Conservation (phyloP, 164 flowering plant genomes). For the Paratinospora sagittata region DNA sequence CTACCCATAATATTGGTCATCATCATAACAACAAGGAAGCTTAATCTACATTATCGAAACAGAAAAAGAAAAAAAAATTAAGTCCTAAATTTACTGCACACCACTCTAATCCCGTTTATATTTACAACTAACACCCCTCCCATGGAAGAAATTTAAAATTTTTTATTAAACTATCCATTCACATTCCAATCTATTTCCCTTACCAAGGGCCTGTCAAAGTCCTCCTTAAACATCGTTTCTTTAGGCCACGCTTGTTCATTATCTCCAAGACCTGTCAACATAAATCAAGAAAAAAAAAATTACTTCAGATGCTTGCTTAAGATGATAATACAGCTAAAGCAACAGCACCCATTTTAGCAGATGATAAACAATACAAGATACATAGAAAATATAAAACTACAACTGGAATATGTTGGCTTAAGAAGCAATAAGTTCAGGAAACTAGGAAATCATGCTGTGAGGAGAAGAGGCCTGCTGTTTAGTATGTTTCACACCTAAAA, state of each 20-base stretch:
- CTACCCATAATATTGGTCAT: background rate
- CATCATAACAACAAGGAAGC: constrained; percentile 12
- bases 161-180: background rate
- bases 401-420: too few relatives aligned
- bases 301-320: background rate
- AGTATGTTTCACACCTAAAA: background rate
- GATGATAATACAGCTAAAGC: background rate
- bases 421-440: background rate
- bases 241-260: constrained; percentile 37
- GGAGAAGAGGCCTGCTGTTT: background rate
- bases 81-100: constrained; percentile 17
- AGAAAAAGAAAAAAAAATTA: background rate
- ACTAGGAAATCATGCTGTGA: background rate
- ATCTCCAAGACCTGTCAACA: constrained; percentile 50
- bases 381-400: background rate
- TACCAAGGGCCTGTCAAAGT: constrained; percentile 72
- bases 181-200: constrained; percentile 8
- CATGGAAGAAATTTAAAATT: background rate
- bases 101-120: constrained; percentile 19
- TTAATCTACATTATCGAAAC: constrained; percentile 8
- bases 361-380: background rate
- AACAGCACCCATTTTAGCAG: background rate
- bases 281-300: background rate
- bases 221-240: constrained; percentile 58
- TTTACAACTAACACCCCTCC: constrained; percentile 29